Percentiles rank a stretch among this genome's conserved stretches.
These are phyloP conservation scores for Paxillus rubicundulus DNA, from an alignment of 768 basidiomycete genomes.

Conservation along the genomic window DNA sequence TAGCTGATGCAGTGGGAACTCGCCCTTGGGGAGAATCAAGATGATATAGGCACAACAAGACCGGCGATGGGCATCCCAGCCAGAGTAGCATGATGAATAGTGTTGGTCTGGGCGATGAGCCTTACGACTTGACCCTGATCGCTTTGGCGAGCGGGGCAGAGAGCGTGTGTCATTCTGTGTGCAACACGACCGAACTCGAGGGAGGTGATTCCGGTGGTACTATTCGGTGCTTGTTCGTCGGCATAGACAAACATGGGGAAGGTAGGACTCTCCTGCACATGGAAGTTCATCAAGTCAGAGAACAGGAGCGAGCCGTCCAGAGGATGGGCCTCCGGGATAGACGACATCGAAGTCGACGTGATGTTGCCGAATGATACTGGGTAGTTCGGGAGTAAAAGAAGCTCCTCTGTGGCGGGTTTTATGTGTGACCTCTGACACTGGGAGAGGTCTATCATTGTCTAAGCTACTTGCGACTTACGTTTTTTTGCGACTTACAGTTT, in stretches of 20 bases:
- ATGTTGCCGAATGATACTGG: no score
- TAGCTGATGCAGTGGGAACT: conserved; percentile 14
- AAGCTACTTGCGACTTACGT: no score
- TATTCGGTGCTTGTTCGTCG: conserved; percentile 9
- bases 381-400: no score
- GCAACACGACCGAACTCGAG: conserved; percentile 30
- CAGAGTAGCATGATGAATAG: conserved; percentile 25
- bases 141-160: conserved; percentile 19
- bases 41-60: conserved; percentile 20
- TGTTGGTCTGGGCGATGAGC: conserved; percentile 32
- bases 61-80: conserved; percentile 29
- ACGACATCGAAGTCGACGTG: no score
- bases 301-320: conserved; percentile 18
- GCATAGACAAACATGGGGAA: conserved; percentile 16
- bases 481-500: no score
- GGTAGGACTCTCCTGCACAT: conserved; percentile 15
- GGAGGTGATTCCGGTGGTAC: conserved; percentile 15
- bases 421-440: background rate
- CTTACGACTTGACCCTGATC: conserved; percentile 28
- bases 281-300: conserved; percentile 23
- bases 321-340: conserved; percentile 7
- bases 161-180: conserved; percentile 30
- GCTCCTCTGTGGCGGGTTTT: background rate
- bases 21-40: conserved; percentile 9
- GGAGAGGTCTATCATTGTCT: no score